Percentiles rank a stretch among this genome's conserved stretches.
These are phyloP conservation scores for Psilocybe azurescens DNA, from an alignment of 768 basidiomycete species.

Conservation along the genomic window DNA sequence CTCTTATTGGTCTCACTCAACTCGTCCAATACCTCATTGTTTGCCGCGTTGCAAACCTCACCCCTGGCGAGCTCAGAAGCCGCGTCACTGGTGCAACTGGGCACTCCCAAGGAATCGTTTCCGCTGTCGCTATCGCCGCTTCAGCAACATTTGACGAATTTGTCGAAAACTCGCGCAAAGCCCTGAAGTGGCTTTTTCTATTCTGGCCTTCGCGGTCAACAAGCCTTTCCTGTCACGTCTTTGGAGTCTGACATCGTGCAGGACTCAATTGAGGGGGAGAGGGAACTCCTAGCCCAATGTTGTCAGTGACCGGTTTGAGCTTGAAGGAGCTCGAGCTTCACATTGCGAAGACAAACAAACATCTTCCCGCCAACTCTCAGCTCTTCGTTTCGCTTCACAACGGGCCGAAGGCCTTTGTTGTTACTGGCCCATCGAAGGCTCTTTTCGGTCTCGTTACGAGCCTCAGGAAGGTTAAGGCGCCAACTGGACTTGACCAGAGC, in stretches of 20 bases:
- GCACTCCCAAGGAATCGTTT: constrained; percentile 96
- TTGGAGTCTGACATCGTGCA: constrained; percentile 88
- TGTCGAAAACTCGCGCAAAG: constrained; percentile 77
- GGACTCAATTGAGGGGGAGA: constrained; percentile 90
- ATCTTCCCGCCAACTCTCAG: constrained; percentile 80
- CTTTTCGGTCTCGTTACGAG: constrained; percentile 95
- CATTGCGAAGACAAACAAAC: constrained; percentile 85
- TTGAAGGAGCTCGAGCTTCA: constrained; percentile 81
- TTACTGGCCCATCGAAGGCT: constrained; percentile 89
- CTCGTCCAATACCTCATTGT: constrained; percentile 90
- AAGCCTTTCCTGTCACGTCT: constrained; percentile 91
- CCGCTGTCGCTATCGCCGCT: constrained; percentile 88
- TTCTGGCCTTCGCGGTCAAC: constrained; percentile 90
- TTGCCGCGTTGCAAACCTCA: constrained; percentile 74
- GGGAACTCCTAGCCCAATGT: constrained; percentile 92
- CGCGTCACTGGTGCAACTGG: constrained; percentile 89
- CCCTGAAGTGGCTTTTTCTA: constrained; percentile 91
- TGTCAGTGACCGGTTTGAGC: constrained; percentile 84
- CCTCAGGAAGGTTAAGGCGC: constrained; percentile 88
- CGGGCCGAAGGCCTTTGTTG: constrained; percentile 87
- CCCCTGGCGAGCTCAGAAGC: constrained; percentile 80
- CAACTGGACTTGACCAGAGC: constrained; percentile 89
- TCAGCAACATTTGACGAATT: constrained; percentile 80
- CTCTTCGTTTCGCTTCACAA: constrained; percentile 91
- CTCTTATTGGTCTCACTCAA: constrained; percentile 95